Percentiles rank a stretch among this genome's conserved stretches.
phyloP scores from a whole-genome alignment of 768 basidiomycete genomes.

The Pisolithus tinctorius region DNA sequence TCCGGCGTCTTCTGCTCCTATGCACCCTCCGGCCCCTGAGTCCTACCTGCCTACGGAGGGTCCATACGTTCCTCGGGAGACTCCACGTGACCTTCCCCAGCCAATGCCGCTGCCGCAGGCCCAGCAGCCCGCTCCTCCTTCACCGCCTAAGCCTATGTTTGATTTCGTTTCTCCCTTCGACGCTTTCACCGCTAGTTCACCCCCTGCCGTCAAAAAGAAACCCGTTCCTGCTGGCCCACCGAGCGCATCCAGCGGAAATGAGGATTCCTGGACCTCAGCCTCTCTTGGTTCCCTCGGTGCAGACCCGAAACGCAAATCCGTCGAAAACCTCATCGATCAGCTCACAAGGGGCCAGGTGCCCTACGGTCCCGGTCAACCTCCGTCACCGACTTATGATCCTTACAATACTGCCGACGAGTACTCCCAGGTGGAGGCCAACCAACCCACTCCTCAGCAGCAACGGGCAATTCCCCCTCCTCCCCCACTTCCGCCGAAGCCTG shows the following conservation, averaged over 20 bases:
- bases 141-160: constrained; percentile 76
- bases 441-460: constrained; percentile 17
- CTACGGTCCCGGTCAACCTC: constrained; percentile 31
- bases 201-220: constrained; percentile 54
- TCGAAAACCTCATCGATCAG: constrained; percentile 76
- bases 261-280: constrained; percentile 51
- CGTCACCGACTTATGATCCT: constrained; percentile 27
- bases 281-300: constrained; percentile 21
- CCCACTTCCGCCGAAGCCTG: constrained; percentile 57
- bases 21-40: constrained; percentile 20
- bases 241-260: constrained; percentile 38
- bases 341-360: constrained; percentile 44
- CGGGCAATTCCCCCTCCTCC: constrained; percentile 46
- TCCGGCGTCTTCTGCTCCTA: constrained; percentile 43
- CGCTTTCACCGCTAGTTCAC: constrained; percentile 49
- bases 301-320: constrained; percentile 72
- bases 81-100: constrained; percentile 21
- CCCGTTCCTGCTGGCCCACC: constrained; percentile 45
- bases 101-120: constrained; percentile 18
- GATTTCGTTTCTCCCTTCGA: constrained; percentile 84
- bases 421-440: constrained; percentile 34
- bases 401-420: constrained; percentile 39
- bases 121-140: constrained; percentile 49
- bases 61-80: constrained; percentile 16
- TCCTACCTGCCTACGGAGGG: constrained; percentile 38